Percentiles rank a stretch among this genome's conserved stretches.
Evolutionary conservation across 371 early-diverging fungal species (phyloP).

Genomic region (Mucor mucedo): DNA sequence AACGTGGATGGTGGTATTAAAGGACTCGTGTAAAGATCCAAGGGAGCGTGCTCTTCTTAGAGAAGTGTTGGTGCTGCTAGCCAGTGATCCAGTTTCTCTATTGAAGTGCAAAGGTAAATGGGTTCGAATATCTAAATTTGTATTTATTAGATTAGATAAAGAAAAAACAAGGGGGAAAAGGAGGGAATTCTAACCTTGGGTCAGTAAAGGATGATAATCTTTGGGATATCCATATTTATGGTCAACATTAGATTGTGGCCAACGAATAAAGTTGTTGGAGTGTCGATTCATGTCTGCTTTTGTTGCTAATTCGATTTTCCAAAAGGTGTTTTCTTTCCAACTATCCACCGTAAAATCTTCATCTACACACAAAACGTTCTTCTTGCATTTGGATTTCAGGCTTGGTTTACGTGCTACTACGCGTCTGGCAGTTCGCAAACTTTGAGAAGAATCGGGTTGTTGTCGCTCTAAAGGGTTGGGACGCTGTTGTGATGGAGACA

Average conservation of each 20-base stretch:
- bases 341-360: conserved; percentile 18
- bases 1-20: conserved; percentile 1
- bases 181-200: conserved; percentile 11
- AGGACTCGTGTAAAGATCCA: conserved; percentile 7
- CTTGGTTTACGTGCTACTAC: conserved; percentile 4
- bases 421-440: background rate
- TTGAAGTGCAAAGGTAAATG: conserved; percentile 4
- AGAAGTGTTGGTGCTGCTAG: conserved; percentile 2
- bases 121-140: background rate
- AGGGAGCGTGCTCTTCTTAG: conserved; percentile 22
- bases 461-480: background rate
- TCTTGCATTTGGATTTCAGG: conserved; percentile 15
- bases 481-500: background rate
- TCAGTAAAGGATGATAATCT: background rate
- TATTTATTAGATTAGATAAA: too few relatives aligned
- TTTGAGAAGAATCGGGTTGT: background rate
- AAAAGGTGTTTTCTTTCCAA: conserved; percentile 14
- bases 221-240: conserved; percentile 6
- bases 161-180: too few relatives aligned
- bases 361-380: conserved; percentile 27
- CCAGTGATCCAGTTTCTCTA: conserved; percentile 8
- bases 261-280: conserved; percentile 1
- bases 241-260: conserved; percentile 10
- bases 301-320: conserved; percentile 24
- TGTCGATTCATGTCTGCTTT: conserved; percentile 11